A percentile compares a stretch with the other conserved stretches of the same genome.
Conservation (phyloP, 2,329 filamentous ascomycete genomes). For the Phialophora tarda region DNA sequence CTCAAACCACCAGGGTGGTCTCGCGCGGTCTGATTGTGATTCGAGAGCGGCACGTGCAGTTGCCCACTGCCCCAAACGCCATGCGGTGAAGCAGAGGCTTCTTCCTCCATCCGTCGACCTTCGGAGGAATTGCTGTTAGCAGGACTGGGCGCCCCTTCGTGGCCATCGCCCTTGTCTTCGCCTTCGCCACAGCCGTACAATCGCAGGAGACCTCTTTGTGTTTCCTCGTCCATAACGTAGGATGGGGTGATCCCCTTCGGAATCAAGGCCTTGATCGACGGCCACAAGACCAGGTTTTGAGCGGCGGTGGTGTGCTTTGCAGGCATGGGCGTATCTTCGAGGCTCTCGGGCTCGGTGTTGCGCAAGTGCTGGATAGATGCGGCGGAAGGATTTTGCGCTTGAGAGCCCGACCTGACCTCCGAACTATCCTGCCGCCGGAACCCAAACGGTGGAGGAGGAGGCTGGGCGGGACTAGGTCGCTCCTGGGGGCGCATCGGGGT, state of each 20-base stretch:
- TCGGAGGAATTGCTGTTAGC: conserved; percentile 46
- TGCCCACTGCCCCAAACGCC: conserved; percentile 60
- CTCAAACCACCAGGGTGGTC: conserved; percentile 57
- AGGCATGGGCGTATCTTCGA: conserved; percentile 70
- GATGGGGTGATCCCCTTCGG: conserved; percentile 47
- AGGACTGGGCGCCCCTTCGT: conserved; percentile 49
- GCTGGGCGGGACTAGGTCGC: conserved; percentile 26
- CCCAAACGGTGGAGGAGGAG: conserved; percentile 17
- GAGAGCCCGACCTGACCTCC: conserved; percentile 23
- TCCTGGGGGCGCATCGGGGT: conserved; percentile 1
- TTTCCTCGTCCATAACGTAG: conserved; percentile 78
- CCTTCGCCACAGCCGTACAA: conserved; percentile 82
- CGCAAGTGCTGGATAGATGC: conserved; percentile 43
- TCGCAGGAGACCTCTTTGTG: conserved; percentile 73
- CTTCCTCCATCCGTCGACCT: conserved; percentile 39
- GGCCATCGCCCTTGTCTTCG: conserved; percentile 61
- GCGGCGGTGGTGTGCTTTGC: conserved; percentile 90
- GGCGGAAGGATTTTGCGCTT: conserved; percentile 15
- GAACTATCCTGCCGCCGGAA: conserved; percentile 38
- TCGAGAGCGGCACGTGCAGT: conserved; percentile 40
- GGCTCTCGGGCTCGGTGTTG: conserved; percentile 54
- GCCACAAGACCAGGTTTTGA: conserved; percentile 77
- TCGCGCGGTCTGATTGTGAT: conserved; percentile 35
- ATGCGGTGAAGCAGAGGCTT: conserved; percentile 49
- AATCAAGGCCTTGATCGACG: conserved; percentile 69